Conservation (phyloP, 2,329 filamentous ascomycete genomes). For the Lasiodiplodia citricola region DNA sequence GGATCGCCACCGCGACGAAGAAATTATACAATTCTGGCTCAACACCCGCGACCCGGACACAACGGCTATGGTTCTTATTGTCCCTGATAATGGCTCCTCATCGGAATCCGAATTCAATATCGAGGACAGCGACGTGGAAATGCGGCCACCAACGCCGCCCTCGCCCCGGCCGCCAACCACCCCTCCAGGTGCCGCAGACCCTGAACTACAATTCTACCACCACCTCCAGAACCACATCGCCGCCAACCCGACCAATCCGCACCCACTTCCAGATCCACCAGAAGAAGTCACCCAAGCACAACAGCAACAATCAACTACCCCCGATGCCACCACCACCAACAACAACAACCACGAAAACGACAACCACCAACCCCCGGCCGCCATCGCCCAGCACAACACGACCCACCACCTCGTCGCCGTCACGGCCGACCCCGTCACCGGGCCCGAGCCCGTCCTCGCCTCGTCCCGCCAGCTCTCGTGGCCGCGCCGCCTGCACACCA, state of each 20-base stretch:
- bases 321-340: no score
- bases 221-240: not conserved
- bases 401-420: constrained; percentile 10
- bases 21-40: constrained; percentile 53
- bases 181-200: constrained; percentile 1
- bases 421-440: constrained; percentile 35
- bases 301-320: not conserved
- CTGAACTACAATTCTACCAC: constrained; percentile 13
- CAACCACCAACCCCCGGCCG: not conserved
- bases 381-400: not conserved
- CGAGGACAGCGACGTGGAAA: constrained; percentile 29
- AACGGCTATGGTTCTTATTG: constrained; percentile 44
- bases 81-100: not conserved
- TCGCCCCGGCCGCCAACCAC: not conserved
- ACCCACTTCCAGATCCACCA: not conserved
- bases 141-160: not conserved
- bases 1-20: constrained; percentile 43
- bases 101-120: constrained; percentile 5
- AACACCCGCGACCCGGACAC: constrained; percentile 45
- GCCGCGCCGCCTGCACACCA: constrained; percentile 47
- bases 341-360: not conserved
- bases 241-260: not conserved
- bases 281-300: not conserved
- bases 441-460: constrained; percentile 32
- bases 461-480: constrained; percentile 40